Percentiles rank a stretch among this genome's conserved stretches.
phyloP scores from a whole-genome alignment of 2,329 filamentous ascomycete genomes.

The Hymenoscyphus occultus region DNA sequence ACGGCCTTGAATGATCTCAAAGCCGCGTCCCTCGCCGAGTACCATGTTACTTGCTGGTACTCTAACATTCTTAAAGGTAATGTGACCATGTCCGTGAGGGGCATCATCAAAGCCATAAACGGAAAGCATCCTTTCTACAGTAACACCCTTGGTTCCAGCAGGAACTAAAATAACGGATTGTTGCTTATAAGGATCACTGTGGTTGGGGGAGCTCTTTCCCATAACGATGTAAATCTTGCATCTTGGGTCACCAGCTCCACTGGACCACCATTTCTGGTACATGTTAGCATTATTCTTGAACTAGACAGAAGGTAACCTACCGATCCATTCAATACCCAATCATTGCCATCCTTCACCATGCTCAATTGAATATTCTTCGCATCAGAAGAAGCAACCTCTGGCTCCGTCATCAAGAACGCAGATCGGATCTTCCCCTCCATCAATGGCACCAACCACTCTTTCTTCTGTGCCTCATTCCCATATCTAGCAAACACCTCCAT shows the following conservation, averaged over 20 bases:
- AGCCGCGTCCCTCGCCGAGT: constrained; percentile 88
- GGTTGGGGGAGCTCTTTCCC: constrained; percentile 80
- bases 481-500: constrained; percentile 96
- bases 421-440: constrained; percentile 83
- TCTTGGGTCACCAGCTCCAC: constrained; percentile 86
- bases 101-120: constrained; percentile 98
- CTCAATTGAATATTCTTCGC: constrained; percentile 87
- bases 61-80: constrained; percentile 84
- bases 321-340: constrained; percentile 87
- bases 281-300: constrained; percentile 21
- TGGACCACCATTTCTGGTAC: constrained; percentile 95
- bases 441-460: constrained; percentile 75
- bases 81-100: constrained; percentile 95
- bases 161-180: constrained; percentile 93
- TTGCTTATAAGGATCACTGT: constrained; percentile 78
- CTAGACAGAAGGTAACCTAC: constrained; percentile 44
- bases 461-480: constrained; percentile 81
- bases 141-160: constrained; percentile 76
- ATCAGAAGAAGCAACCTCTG: constrained; percentile 82
- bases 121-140: constrained; percentile 87
- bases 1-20: constrained; percentile 97
- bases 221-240: constrained; percentile 96
- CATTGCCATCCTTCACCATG: constrained; percentile 78
- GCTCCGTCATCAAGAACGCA: constrained; percentile 93
- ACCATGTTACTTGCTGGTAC: constrained; percentile 83